These are phyloP conservation scores for Gossypium thurberi DNA, from an alignment of 345 rosid species.

Conservation along the genomic window DNA sequence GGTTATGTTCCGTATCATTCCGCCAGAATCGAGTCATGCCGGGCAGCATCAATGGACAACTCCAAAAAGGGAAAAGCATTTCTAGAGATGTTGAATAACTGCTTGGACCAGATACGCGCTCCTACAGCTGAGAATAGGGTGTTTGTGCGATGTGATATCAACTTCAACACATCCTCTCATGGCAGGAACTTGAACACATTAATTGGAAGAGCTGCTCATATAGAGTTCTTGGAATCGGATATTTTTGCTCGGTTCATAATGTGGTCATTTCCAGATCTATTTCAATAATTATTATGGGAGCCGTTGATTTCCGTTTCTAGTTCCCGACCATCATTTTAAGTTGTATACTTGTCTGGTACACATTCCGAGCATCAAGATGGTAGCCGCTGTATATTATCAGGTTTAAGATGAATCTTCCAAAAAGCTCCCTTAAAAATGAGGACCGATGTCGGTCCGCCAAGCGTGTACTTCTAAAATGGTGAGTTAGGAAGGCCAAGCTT, in stretches of 20 bases:
- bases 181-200: constrained; percentile 79
- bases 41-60: constrained; percentile 66
- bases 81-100: constrained; percentile 85
- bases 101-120: constrained; percentile 90
- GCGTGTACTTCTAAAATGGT: too few relatives aligned
- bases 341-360: too few relatives aligned
- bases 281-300: constrained; percentile 27
- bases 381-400: too few relatives aligned
- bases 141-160: constrained; percentile 90
- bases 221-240: constrained; percentile 87
- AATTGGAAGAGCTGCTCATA: constrained; percentile 94
- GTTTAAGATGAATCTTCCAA: too few relatives aligned
- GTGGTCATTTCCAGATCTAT: constrained; percentile 88
- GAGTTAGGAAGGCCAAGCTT: too few relatives aligned
- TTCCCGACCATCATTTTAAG: not conserved
- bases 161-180: constrained; percentile 64
- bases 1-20: constrained; percentile 99
- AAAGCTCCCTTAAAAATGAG: too few relatives aligned
- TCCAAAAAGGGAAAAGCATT: constrained; percentile 73
- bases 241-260: constrained; percentile 74
- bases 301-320: not conserved
- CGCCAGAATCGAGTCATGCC: constrained; percentile 81
- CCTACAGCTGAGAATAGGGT: constrained; percentile 51
- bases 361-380: too few relatives aligned
- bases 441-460: too few relatives aligned